These are phyloP conservation scores for Xylariaceae sp. DNA, from an alignment of 2,329 filamentous ascomycete species.

Conservation along the genomic window DNA sequence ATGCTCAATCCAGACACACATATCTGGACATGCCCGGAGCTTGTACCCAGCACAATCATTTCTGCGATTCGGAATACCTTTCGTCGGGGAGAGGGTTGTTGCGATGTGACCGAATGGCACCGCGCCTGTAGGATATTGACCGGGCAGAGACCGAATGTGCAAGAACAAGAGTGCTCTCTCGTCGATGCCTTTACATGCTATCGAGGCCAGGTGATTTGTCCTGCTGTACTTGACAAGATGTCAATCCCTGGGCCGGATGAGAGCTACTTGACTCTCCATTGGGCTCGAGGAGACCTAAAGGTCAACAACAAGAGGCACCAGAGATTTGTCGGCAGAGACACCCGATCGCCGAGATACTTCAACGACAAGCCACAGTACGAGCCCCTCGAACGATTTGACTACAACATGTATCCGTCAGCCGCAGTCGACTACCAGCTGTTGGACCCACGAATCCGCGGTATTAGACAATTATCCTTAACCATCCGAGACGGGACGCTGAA, in stretches of 20 bases:
- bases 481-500: background rate
- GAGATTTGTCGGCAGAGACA: conserved; percentile 3
- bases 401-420: too few species aligned
- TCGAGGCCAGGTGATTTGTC: conserved; percentile 8
- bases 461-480: background rate
- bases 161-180: background rate
- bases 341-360: too few species aligned
- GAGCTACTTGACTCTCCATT: conserved; percentile 12
- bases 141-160: background rate
- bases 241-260: conserved; percentile 2
- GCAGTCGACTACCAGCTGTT: background rate
- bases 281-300: conserved; percentile 7
- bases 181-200: conserved; percentile 4
- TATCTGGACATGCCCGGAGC: conserved; percentile 2
- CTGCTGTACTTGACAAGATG: background rate
- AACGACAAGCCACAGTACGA: too few species aligned
- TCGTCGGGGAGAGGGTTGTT: background rate
- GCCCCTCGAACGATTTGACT: too few species aligned
- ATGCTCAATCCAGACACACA: conserved; percentile 9
- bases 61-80: conserved; percentile 7
- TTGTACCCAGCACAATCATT: conserved; percentile 11
- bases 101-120: conserved; percentile 18
- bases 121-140: conserved; percentile 11
- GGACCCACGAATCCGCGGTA: background rate
- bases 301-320: background rate